Evolutionary conservation across 2,329 filamentous ascomycete genomes (phyloP).

Genomic region (Colletotrichum tanaceti): DNA sequence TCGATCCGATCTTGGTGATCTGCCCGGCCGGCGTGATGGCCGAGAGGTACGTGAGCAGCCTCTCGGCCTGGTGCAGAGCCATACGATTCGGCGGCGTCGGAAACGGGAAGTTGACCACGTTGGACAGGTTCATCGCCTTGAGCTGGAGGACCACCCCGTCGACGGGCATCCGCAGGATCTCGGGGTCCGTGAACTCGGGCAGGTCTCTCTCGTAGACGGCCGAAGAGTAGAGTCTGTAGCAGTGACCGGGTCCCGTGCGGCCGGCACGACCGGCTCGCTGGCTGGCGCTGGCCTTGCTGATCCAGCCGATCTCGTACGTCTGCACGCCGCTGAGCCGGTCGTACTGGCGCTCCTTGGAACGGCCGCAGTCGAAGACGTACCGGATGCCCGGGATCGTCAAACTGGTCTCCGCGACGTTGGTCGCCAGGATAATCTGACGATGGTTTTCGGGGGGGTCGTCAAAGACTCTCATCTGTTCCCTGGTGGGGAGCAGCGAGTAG

Average conservation of each 20-base stretch:
- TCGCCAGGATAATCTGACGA: conserved; percentile 88
- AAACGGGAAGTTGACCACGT: conserved; percentile 94
- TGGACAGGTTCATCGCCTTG: conserved; percentile 92
- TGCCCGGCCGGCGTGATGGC: conserved; percentile 78
- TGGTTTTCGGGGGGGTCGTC: conserved; percentile 84
- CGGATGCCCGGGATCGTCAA: conserved; percentile 94
- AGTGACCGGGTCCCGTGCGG: conserved; percentile 94
- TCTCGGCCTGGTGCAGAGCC: conserved; percentile 85
- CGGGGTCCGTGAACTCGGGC: conserved; percentile 84
- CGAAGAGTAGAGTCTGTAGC: conserved; percentile 93
- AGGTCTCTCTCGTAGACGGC: conserved; percentile 95
- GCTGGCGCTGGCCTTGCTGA: conserved; percentile 94
- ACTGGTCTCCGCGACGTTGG: conserved; percentile 97
- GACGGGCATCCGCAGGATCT: conserved; percentile 90
- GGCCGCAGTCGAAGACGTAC: conserved; percentile 95
- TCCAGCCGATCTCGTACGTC: conserved; percentile 95
- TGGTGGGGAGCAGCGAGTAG: conserved; percentile 91
- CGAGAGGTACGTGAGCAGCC: conserved; percentile 84
- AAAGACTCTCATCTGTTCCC: conserved; percentile 92
- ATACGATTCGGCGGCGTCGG: conserved; percentile 86
- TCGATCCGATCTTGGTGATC: conserved; percentile 81
- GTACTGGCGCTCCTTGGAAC: conserved; percentile 92
- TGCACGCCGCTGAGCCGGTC: conserved; percentile 91
- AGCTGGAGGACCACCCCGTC: conserved; percentile 93
- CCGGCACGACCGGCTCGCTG: conserved; percentile 95